Percentiles rank a stretch among this genome's conserved stretches.
Conservation (phyloP, 805 yeast species). For the Citeromyces nyonsensis region DNA sequence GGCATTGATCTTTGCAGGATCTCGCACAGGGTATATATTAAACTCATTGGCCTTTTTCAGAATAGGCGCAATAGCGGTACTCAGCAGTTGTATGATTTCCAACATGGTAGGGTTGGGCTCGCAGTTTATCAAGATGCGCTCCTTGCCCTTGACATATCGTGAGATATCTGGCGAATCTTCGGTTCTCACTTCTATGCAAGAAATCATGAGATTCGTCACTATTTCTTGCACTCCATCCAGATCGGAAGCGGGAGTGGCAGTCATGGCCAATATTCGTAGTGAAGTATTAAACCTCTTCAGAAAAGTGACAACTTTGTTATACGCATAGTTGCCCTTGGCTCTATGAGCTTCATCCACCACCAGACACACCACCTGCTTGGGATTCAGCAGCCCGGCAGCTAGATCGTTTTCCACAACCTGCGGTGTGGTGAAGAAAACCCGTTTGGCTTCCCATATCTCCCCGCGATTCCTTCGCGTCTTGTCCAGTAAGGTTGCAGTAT, state of each 20-base stretch:
- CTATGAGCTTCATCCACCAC: constrained; percentile 95
- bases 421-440: constrained; percentile 89
- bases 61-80: constrained; percentile 54
- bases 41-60: constrained; percentile 47
- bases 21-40: constrained; percentile 46
- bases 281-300: constrained; percentile 46
- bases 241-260: constrained; percentile 92
- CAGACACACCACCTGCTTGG: constrained; percentile 56
- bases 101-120: constrained; percentile 36
- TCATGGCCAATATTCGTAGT: constrained; percentile 68
- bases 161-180: constrained; percentile 70
- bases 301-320: constrained; percentile 65
- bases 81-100: constrained; percentile 35
- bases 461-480: constrained; percentile 42
- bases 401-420: constrained; percentile 92
- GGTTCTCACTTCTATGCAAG: constrained; percentile 73
- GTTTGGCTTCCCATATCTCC: constrained; percentile 60
- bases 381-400: constrained; percentile 57
- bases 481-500: constrained; percentile 62
- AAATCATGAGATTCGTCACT: constrained; percentile 54
- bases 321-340: constrained; percentile 82
- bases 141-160: constrained; percentile 62
- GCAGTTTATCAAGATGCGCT: constrained; percentile 43
- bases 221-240: constrained; percentile 82
- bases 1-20: constrained; percentile 54